Evolutionary conservation across 2,329 filamentous ascomycete species (phyloP).

Genomic region (Xylariomycetidae sp.): DNA sequence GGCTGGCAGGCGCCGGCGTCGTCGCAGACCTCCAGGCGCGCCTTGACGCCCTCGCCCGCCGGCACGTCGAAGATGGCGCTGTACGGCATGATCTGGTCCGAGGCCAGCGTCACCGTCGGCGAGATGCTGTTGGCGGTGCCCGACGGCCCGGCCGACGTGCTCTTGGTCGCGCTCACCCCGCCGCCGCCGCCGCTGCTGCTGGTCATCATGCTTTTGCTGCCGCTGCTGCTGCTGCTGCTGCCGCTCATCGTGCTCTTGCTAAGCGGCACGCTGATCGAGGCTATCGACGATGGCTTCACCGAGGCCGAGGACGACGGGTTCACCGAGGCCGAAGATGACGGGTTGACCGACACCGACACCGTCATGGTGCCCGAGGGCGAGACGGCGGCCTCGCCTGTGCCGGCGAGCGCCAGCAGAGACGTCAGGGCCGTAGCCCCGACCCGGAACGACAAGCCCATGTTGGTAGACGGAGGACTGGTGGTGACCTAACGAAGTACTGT

Average conservation of each 20-base stretch:
- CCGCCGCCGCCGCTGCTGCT: too few relatives aligned
- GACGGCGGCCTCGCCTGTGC: constrained; percentile 12
- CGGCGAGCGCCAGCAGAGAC: constrained; percentile 12
- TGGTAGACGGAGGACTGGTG: too few relatives aligned
- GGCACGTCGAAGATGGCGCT: constrained; percentile 6
- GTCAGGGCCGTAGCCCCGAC: constrained; percentile 14
- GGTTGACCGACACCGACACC: too few relatives aligned
- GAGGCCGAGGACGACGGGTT: too few relatives aligned
- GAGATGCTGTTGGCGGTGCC: not conserved
- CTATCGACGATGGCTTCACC: too few relatives aligned
- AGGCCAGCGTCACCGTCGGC: constrained; percentile 5
- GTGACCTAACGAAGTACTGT: too few relatives aligned
- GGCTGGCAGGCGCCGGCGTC: not conserved
- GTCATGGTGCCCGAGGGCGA: too few relatives aligned
- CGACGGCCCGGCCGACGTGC: not conserved
- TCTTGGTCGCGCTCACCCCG: not conserved
- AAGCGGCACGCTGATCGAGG: too few relatives aligned
- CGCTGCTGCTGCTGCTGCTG: too few relatives aligned
- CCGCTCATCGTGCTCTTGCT: too few relatives aligned
- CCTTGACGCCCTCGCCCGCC: not conserved
- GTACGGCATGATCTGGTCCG: constrained; percentile 1
- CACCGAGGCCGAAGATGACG: too few relatives aligned
- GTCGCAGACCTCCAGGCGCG: constrained; percentile 2
- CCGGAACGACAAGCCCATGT: constrained; percentile 15
- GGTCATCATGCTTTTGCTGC: too few relatives aligned